Base-by-base conservation (phyloP, 176 grass and related monocot species). In the Avena atlantica region DNA sequence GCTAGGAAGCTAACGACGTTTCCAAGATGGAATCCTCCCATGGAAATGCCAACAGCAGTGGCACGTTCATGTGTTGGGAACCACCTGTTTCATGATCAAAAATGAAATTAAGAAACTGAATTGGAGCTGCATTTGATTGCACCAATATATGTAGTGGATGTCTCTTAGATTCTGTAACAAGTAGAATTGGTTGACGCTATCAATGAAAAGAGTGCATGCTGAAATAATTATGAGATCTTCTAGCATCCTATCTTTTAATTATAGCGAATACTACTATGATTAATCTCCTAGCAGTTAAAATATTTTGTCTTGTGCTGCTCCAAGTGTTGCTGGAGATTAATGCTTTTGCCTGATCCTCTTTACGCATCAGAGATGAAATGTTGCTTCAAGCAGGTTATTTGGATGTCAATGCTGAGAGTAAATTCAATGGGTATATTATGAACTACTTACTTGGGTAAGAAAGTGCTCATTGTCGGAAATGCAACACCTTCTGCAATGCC, bases 21-120 rank as follows among this genome's bases (percentile, higher is more conserved):
- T 88, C 96, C 96, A 76, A 98, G 88, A 91, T 98, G 96, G 78
- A 98, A 98, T 53, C 96, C 96, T 69, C 91, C 96, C 96, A 98
- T 95, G 67, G 93, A 95, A 84, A 98, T 68, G 67, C 92, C 93
- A 9, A 98, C 91, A 47, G 96, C 96, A 16, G 90, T 98, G 56
- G 96, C 87, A 58, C 96, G 96, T 88, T 98, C 96, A 23, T 95
- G 90, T 58, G 34, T 81, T 59, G 96, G 96, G 84, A 98, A 98
- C 96, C 96, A 98, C 92, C 96, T 98, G 81, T 83, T 87, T 79
- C 82, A 86, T 83, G 52, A 62, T 71, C 5, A 72, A 36, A 70
- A 71, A 81, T 79, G 37, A 87, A 36, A 78, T 87, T 85, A 13
- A 83, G 70, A 81, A 13, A 24, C 2, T 29, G 59, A 77, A 70